Conservation (phyloP, 495 filamentous ascomycete species). For the Neurospora sp. region DNA sequence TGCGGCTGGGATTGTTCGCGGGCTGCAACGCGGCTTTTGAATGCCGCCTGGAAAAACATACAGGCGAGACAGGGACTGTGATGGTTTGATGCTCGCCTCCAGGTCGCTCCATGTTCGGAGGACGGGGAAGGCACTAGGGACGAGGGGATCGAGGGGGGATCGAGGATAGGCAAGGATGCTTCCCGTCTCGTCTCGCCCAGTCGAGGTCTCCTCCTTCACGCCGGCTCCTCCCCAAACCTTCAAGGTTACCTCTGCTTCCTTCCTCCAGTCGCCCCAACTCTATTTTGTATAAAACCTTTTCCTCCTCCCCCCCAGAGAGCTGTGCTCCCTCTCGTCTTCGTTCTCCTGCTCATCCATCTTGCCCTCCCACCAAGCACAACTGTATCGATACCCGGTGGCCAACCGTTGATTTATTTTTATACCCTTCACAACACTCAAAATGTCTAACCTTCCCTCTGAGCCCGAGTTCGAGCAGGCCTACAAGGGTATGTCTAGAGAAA, state of each 20-base stretch:
- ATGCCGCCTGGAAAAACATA: neutral
- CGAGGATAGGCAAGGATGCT: neutral
- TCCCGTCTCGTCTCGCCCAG: constrained; percentile 3
- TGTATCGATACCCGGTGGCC: constrained; percentile 5
- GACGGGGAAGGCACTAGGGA: neutral
- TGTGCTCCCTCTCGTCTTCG: neutral
- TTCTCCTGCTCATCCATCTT: constrained; percentile 3
- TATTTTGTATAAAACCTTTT: neutral
- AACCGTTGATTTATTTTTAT: neutral
- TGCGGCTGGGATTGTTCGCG: neutral
- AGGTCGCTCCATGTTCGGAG: neutral
- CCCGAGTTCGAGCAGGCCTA: constrained; percentile 99
- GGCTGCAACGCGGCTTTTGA: neutral
- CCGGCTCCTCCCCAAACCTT: neutral
- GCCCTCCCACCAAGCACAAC: constrained; percentile 6
- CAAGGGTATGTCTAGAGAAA: constrained; percentile 51
- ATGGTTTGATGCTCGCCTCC: neutral
- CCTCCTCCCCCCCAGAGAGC: constrained; percentile 3
- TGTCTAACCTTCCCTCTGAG: constrained; percentile 81
- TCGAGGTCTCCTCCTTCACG: neutral
- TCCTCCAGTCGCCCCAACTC: neutral
- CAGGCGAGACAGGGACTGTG: neutral
- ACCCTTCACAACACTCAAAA: constrained; percentile 25
- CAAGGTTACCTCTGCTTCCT: constrained; percentile 1
- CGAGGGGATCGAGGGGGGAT: neutral